These are phyloP conservation scores for Elaeis oleifera DNA, from an alignment of 202 grass and related monocot genomes.

Conservation along the genomic window DNA sequence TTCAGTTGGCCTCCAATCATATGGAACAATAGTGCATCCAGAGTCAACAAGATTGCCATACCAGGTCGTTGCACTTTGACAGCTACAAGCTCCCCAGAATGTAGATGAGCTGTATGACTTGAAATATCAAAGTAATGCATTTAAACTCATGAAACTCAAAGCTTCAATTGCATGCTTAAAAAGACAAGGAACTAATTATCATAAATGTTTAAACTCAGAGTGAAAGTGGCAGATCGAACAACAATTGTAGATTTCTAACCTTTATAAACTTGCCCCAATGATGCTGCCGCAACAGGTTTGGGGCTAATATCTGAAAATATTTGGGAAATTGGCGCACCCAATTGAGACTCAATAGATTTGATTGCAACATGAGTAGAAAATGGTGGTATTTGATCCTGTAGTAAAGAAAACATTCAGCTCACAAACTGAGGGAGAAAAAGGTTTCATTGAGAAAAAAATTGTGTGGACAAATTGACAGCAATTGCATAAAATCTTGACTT, in stretches of 20 bases:
- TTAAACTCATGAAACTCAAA: slow-evolving; percentile 43
- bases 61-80: slow-evolving; percentile 96
- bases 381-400: slow-evolving; percentile 92
- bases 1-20: slow-evolving; percentile 96
- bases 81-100: slow-evolving; percentile 83
- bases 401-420: background rate
- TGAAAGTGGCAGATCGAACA: background rate
- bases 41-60: slow-evolving; percentile 69
- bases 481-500: too few relatives aligned
- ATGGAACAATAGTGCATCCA: slow-evolving; percentile 90
- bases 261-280: slow-evolving; percentile 96
- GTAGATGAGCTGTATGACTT: slow-evolving; percentile 99
- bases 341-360: slow-evolving; percentile 75
- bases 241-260: slow-evolving; percentile 42
- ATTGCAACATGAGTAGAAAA: slow-evolving; percentile 68
- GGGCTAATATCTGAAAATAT: slow-evolving; percentile 78
- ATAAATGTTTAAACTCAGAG: slow-evolving; percentile 5
- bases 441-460: too few relatives aligned
- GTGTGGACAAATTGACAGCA: too few relatives aligned
- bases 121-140: slow-evolving; percentile 89
- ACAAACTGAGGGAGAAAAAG: background rate
- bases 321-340: slow-evolving; percentile 69
- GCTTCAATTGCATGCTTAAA: slow-evolving; percentile 5
- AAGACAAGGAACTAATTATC: background rate
- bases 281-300: slow-evolving; percentile 80